phyloP scores from a whole-genome alignment of 805 yeast genomes.

The Wickerhamomyces queroliae region DNA sequence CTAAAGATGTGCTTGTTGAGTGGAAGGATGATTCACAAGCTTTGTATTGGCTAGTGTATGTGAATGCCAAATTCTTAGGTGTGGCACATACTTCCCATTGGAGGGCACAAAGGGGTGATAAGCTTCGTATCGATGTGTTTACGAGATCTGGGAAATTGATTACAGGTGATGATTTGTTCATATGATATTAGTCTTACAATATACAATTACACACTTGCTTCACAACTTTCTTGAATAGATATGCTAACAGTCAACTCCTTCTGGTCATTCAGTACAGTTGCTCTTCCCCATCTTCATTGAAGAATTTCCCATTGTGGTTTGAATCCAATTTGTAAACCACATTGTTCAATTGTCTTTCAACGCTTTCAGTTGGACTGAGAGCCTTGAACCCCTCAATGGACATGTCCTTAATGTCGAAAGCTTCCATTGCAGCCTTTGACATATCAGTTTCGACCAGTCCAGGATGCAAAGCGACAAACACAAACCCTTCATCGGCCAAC shows the following conservation, averaged over 20 bases:
- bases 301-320: constrained; percentile 21
- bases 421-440: no score
- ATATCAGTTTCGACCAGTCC: constrained; percentile 30
- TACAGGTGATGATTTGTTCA: constrained; percentile 13
- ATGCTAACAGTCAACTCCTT: no score
- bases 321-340: constrained; percentile 13
- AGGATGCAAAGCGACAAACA: constrained; percentile 28
- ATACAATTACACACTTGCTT: neutral
- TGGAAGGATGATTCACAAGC: constrained; percentile 16
- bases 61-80: constrained; percentile 25
- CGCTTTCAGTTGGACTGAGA: constrained; percentile 21
- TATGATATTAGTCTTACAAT: constrained; percentile 2
- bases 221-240: no score
- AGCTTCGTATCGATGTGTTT: constrained; percentile 16
- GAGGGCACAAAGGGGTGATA: constrained; percentile 9
- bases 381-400: neutral
- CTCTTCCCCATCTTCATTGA: constrained; percentile 14
- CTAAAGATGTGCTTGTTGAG: constrained; percentile 14
- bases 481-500: constrained; percentile 17
- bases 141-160: constrained; percentile 16
- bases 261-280: neutral
- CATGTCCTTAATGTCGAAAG: no score
- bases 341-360: constrained; percentile 6
- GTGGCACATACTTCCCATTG: constrained; percentile 7
- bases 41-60: constrained; percentile 26